phyloP scores from a whole-genome alignment of 768 basidiomycete species.

The Saitozyma sp. region DNA sequence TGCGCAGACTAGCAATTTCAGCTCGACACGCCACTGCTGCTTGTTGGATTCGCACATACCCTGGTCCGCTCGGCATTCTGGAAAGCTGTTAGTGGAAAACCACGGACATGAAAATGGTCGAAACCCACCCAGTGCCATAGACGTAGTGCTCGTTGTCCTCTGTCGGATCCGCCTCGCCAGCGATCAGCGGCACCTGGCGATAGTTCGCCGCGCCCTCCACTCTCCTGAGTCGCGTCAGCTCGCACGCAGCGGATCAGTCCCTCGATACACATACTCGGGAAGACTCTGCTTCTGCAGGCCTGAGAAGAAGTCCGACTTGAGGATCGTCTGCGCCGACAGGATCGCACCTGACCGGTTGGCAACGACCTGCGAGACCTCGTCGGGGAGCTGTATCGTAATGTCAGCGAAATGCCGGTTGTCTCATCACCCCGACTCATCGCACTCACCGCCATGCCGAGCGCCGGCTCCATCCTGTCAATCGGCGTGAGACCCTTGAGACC shows the following conservation, averaged over 20 bases:
- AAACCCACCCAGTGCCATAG: conserved; percentile 55
- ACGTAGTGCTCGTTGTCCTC: conserved; percentile 50
- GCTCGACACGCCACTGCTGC: background rate
- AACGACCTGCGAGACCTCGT: conserved; percentile 86
- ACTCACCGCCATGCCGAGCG: conserved; percentile 47
- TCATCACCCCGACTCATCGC: background rate
- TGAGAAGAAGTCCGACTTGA: conserved; percentile 64
- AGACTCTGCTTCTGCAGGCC: conserved; percentile 89
- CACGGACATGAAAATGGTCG: background rate
- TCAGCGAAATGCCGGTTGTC: background rate
- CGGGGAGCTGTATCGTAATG: conserved; percentile 59
- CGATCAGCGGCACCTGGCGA: conserved; percentile 68
- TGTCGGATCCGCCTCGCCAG: conserved; percentile 44
- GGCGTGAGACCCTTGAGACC: conserved; percentile 77
- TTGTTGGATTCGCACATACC: conserved; percentile 55
- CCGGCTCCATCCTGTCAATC: conserved; percentile 60
- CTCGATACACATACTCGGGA: conserved; percentile 67
- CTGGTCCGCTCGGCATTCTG: conserved; percentile 93
- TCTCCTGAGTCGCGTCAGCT: conserved; percentile 54
- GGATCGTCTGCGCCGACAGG: conserved; percentile 65
- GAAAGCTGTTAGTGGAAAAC: conserved; percentile 6
- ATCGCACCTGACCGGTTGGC: conserved; percentile 79
- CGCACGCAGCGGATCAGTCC: background rate
- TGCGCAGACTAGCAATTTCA: conserved; percentile 62
- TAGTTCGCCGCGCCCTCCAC: conserved; percentile 96